Base-by-base conservation (phyloP, 2,329 filamentous ascomycete genomes). In the Penicillium expansum region DNA sequence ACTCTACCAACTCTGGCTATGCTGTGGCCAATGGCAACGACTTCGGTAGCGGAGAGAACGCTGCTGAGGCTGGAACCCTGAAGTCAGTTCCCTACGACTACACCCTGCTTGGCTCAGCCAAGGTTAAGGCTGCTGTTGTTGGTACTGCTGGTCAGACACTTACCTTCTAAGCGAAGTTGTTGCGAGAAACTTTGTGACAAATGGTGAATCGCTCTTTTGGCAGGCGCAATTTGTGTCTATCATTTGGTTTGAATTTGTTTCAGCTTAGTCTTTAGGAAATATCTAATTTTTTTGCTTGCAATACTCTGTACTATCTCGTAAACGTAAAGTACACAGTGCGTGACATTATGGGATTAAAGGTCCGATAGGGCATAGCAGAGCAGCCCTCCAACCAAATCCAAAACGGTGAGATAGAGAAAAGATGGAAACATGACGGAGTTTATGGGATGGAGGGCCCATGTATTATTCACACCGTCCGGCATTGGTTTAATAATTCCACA, bases 11-110 rank as follows among this genome's bases (percentile, higher is more conserved):
- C 48, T 71, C 70, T 4, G 80, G 80, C 1, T 81, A 76, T 50
- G 78, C 78, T 7, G 70, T 79, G 29, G 68, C 74, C 32, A 71
- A 63, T 9, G 74, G 79, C 58, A 82, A 82, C 52, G 69, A 81
- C 61, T 81, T 80, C 48, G 76, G 83, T 44, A 76, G 70, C 43
- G 76, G 72, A 32, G 67, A 66, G 32, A 83, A 83, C 69, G 70
- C 75, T 33, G 84, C 82, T 5, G 77, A 78, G 8, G 67, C 72
- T 50, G 81, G 82, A 27, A 82, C 78, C n/a, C 73, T 85, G 47
- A 80, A 72, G 50, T 74, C 72, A 33, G 75, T 83, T n/a, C 79
- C 79, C 2, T 85, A 87, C 68, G 67, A 70, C 39, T 86, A 86
- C 72, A 74, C 71, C 33, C 74, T 81, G n/a, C 69, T 85, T 48